Conservation (phyloP, 2,329 filamentous ascomycete species). For the Fusarium robinianum region DNA sequence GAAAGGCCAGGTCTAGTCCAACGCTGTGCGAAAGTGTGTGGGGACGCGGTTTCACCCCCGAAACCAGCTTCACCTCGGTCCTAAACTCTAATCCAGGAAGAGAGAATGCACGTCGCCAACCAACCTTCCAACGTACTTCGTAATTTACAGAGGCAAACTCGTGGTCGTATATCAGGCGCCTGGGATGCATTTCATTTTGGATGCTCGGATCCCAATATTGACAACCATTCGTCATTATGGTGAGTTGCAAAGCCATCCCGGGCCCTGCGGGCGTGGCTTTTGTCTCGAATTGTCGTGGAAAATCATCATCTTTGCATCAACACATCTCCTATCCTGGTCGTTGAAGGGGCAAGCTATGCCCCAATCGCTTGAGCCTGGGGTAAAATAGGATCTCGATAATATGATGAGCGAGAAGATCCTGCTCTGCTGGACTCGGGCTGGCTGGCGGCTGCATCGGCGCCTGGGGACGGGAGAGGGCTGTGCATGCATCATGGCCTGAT, state of each 20-base stretch:
- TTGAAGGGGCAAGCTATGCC: conserved; percentile 4
- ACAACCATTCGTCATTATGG: conserved; percentile 16
- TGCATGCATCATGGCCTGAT: conserved; percentile 27
- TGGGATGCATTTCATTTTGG: conserved; percentile 18
- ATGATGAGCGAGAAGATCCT: conserved; percentile 6
- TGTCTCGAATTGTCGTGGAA: background rate
- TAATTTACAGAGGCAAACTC: no score
- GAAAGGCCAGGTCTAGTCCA: conserved; percentile 26
- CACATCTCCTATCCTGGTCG: background rate
- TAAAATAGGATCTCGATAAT: conserved; percentile 15
- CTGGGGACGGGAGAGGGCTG: conserved; percentile 22
- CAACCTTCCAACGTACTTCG: no score
- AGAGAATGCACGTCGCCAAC: no score
- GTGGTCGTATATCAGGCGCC: no score
- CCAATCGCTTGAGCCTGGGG: conserved; percentile 3
- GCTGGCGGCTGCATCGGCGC: conserved; percentile 17
- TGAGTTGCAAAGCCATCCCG: conserved; percentile 8
- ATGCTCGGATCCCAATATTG: conserved; percentile 8
- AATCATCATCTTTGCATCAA: conserved; percentile 10
- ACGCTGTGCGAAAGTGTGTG: conserved; percentile 14
- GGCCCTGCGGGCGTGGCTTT: conserved; percentile 12
- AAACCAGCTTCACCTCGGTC: conserved; percentile 19
- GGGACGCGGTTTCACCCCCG: conserved; percentile 20
- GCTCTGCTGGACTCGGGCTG: conserved; percentile 8
- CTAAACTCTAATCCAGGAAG: conserved; percentile 29